These are phyloP conservation scores for Pseudogymnoascus sp. DNA, from an alignment of 2,329 filamentous ascomycete genomes.

Conservation along the genomic window DNA sequence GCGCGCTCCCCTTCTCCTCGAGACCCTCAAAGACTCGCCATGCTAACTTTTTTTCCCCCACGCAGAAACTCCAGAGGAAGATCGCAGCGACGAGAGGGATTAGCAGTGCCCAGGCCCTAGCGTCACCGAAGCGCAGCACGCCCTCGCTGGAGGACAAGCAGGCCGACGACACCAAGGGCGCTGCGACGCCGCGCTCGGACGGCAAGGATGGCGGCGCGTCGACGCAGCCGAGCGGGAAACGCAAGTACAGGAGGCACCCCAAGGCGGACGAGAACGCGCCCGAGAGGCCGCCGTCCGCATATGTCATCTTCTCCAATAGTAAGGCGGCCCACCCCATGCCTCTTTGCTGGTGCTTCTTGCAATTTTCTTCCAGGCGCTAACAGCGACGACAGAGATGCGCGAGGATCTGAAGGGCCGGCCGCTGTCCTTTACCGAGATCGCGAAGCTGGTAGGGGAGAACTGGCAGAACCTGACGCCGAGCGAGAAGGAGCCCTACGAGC, in stretches of 20 bases:
- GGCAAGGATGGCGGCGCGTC: conserved; percentile 34
- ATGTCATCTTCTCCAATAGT: conserved; percentile 82
- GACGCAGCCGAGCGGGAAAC: conserved; percentile 44
- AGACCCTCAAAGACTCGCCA: background rate
- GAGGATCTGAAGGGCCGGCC: conserved; percentile 66
- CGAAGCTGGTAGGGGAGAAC: conserved; percentile 67
- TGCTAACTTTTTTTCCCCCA: conserved; percentile 10
- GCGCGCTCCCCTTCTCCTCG: conserved; percentile 29
- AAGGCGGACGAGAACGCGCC: conserved; percentile 76
- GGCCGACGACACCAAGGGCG: conserved; percentile 43
- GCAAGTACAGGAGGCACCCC: conserved; percentile 70
- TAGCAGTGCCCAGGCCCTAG: conserved; percentile 33
- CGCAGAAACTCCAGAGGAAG: conserved; percentile 70
- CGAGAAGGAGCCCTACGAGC: conserved; percentile 62
- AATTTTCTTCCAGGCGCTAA: conserved; percentile 21
- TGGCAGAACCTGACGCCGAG: conserved; percentile 60
- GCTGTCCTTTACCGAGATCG: conserved; percentile 68
- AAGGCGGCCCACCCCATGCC: conserved; percentile 32
- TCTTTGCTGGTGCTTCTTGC: no score
- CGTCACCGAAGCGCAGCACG: conserved; percentile 31
- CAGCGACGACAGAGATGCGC: conserved; percentile 51
- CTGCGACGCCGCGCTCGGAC: conserved; percentile 36
- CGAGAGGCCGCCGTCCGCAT: conserved; percentile 71
- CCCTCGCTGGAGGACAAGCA: conserved; percentile 49
- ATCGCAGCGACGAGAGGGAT: conserved; percentile 64